Evolutionary conservation across 805 yeast genomes (phyloP), one percentile per base, ranked within the genome.

Genomic region (Torulaspora franciscae): DNA sequence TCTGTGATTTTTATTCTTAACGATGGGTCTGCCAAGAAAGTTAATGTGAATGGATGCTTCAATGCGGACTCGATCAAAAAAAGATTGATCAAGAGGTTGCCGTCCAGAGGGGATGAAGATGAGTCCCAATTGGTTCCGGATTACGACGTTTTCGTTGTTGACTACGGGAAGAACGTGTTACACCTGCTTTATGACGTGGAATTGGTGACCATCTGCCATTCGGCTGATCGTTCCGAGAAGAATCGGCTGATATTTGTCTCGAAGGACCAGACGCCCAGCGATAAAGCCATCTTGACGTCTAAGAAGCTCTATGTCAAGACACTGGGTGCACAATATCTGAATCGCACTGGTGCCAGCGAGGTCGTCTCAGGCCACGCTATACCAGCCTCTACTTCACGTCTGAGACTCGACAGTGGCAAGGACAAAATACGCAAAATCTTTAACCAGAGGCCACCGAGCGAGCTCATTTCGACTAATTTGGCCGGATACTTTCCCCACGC

Each of bases 361-460:
- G 9, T 38, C n/a, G 39, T 15, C 25, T 28, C 43, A 13, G 33
- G 26, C 1, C n/a, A 15, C 11, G 41, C 47, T 62, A 57, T 19
- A 58, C 60, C 45, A 51, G 32, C 33, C 7, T 51, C 56, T 7
- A 47, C 62, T 27, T 44, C 46, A 45, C 64, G 60, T 28, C 30
- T 51, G 33, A 49, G 49, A 22, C 52, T 57, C 24, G 65, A 59
- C 37, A 53, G 57, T 43, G 54, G 56, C 28, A 65, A 59, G 40
- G 64, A 51, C 40, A 51, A 50, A 32, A 56, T 66, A 1, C 64
- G 73, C 43, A 62, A 67, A 37, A 61, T 85, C 47, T 82, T 83
- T 64, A 95, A 95, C 19, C 96, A 87, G 63, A 74, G 99, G 58
- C 99, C 99, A 6, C 90, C 98, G 1, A 82, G 93, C 48, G 95